phyloP scores from a whole-genome alignment of 495 filamentous ascomycete species.

The Darksidea phi region DNA sequence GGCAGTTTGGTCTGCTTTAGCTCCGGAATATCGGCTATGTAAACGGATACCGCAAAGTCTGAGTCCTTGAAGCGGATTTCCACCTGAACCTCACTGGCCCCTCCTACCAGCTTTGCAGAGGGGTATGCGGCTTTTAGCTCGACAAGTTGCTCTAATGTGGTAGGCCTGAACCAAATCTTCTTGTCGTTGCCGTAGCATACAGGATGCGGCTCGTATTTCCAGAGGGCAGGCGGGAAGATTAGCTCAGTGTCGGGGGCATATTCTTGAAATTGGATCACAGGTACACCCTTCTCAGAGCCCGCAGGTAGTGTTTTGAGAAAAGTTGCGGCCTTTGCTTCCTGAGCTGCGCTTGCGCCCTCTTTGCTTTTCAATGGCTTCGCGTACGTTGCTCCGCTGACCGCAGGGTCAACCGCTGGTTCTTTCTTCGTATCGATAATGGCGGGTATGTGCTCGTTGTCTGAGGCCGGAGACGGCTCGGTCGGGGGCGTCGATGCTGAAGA shows the following conservation, averaged over 20 bases:
- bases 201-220: conserved; percentile 39
- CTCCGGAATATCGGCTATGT: conserved; percentile 46
- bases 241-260: conserved; percentile 44
- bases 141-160: conserved; percentile 42
- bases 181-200: conserved; percentile 45
- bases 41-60: conserved; percentile 43
- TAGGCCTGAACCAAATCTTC: conserved; percentile 46
- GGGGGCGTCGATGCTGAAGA: conserved; percentile 22
- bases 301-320: conserved; percentile 22
- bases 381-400: conserved; percentile 35
- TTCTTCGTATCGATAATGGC: conserved; percentile 16
- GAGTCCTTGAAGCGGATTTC: conserved; percentile 44
- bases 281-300: conserved; percentile 30
- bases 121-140: conserved; percentile 46
- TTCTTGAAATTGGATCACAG: conserved; percentile 41
- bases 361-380: conserved; percentile 39
- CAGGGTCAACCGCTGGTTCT: conserved; percentile 13
- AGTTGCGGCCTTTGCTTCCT: conserved; percentile 28
- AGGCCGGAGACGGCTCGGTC: conserved; percentile 10
- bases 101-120: conserved; percentile 45
- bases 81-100: conserved; percentile 45
- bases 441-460: conserved; percentile 23
- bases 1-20: conserved; percentile 38
- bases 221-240: conserved; percentile 42
- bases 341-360: conserved; percentile 11